A percentile compares a stretch with the other conserved stretches of the same genome.
Evolutionary conservation across 306 rosid genomes (phyloP).

Genomic region (Malus sylvestris): DNA sequence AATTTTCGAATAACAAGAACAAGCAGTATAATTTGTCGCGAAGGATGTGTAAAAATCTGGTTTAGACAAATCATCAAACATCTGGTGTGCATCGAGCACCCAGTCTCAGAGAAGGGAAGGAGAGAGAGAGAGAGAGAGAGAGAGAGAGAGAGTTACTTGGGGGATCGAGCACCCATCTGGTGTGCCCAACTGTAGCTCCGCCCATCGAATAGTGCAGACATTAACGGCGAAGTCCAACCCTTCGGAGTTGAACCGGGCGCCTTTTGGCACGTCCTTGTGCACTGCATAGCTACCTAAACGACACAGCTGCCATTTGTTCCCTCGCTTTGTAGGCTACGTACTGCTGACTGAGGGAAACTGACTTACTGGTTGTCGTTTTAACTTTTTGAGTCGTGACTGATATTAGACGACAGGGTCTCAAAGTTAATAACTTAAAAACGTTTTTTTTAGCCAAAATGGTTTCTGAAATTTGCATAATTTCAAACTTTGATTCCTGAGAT

Average conservation of each 20-base stretch:
- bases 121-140: background rate
- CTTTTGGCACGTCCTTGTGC: conserved; percentile 86
- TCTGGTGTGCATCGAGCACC: background rate
- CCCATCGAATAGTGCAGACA: conserved; percentile 81
- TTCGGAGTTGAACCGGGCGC: conserved; percentile 68
- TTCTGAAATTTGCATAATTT: too few species aligned
- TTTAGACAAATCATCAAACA: conserved; percentile 43
- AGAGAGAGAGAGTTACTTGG: conserved; percentile 23
- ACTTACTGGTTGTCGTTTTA: background rate
- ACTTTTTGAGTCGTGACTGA: background rate
- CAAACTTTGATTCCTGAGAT: too few species aligned
- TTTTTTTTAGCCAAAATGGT: too few species aligned
- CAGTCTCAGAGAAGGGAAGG: background rate
- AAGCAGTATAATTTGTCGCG: background rate
- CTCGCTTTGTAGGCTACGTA: background rate
- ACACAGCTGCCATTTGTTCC: conserved; percentile 47
- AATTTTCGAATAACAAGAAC: background rate
- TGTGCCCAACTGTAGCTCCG: conserved; percentile 52
- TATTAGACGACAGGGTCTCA: background rate
- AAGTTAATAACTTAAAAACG: background rate
- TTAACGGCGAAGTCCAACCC: conserved; percentile 73
- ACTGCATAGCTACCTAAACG: conserved; percentile 82
- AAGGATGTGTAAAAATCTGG: background rate
- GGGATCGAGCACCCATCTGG: conserved; percentile 9
- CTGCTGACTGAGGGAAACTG: background rate